Base-by-base conservation (phyloP, 768 basidiomycete genomes). In the Boletus reticulatus region DNA sequence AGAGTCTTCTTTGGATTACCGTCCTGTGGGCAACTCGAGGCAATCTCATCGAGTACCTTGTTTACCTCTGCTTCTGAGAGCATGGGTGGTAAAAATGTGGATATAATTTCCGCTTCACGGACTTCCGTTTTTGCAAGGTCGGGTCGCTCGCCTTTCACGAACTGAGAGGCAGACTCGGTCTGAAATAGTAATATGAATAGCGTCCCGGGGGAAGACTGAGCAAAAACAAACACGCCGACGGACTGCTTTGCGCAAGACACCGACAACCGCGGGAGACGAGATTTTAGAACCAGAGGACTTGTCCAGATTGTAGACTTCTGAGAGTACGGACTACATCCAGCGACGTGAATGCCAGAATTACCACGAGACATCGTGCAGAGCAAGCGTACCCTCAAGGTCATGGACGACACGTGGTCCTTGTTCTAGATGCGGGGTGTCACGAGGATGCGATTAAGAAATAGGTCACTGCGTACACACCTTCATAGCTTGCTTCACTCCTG, bases 261-360 rank as follows among this genome's bases (percentile, higher is more conserved):
- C 64, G 27, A 80, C 68, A 41, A 87, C 77, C 36, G 73, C 71
- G 6, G 84, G 75, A 6, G 81, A 72, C n/a, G 78, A 59, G 12
- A 84, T 61, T 29, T 75, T 73, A 42, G 75, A 73, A 27, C 73
- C 65, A 27, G 78, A 68, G 8, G 68, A 66, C 69, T 90, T 90
- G 71, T 89, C 88, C 36, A 82, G 78, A 10, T 80, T 77, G 59
- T 89, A 83, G 3, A 90, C 77, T 54, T 90, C 88, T 11, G 88
- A 77, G 17, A 90, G 75, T 32, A 88, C 78, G 24, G 85, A 84
- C 88, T 89, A 57, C 38, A 45, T 42, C 32, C 43, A 22, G 29
- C 14, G 27, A 17, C 16, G 34, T 57, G 29, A 53, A 48, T 39
- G 43, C 22, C 13, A 24, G 37, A 50, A 53, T n/a, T 19, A 29